Evolutionary conservation across 352 stramenopile species (phyloP).

Genomic region (Pythium guiyangense): DNA sequence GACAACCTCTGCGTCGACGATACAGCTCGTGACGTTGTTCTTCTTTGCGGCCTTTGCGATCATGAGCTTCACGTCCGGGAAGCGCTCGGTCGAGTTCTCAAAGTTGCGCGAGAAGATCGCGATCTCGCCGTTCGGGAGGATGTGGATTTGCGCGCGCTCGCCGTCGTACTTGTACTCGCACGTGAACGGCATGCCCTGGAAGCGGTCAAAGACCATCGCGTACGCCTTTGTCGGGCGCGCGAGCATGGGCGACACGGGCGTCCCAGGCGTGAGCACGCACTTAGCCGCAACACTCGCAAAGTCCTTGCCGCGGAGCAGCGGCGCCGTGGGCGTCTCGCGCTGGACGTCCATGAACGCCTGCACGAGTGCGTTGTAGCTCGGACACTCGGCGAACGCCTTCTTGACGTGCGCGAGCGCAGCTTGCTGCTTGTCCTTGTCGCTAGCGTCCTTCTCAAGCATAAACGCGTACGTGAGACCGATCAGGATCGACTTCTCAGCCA

Average conservation of each 20-base stretch:
- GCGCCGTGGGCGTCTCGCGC: conserved; percentile 25
- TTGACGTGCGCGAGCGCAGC: conserved; percentile 93
- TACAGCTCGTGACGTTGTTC: conserved; percentile 77
- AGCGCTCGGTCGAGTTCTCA: conserved; percentile 97
- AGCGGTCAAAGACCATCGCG: conserved; percentile 96
- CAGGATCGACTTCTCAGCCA: conserved; percentile 97
- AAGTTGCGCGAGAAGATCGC: conserved; percentile 98
- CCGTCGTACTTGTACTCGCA: conserved; percentile 99
- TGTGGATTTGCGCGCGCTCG: conserved; percentile 96
- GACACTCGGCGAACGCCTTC: conserved; percentile 96
- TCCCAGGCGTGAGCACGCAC: conserved; percentile 94
- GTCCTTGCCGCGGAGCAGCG: conserved; percentile 47
- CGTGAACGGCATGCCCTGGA: conserved; percentile 95
- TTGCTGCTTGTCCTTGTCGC: conserved; percentile 86
- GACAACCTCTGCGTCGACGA: conserved; percentile 99
- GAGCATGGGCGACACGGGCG: conserved; percentile 98
- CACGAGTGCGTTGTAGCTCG: conserved; percentile 94
- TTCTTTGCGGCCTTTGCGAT: conserved; percentile 57
- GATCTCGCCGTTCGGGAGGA: conserved; percentile 83
- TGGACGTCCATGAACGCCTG: conserved; percentile 80
- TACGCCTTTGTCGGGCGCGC: conserved; percentile 96
- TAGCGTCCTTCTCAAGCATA: conserved; percentile 78
- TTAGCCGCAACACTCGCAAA: conserved; percentile 51
- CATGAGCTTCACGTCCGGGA: conserved; percentile 88
- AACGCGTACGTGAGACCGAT: conserved; percentile 96